These are phyloP conservation scores for Rhododendron vialii DNA, from an alignment of 148 eudicot species.

Conservation along the genomic window DNA sequence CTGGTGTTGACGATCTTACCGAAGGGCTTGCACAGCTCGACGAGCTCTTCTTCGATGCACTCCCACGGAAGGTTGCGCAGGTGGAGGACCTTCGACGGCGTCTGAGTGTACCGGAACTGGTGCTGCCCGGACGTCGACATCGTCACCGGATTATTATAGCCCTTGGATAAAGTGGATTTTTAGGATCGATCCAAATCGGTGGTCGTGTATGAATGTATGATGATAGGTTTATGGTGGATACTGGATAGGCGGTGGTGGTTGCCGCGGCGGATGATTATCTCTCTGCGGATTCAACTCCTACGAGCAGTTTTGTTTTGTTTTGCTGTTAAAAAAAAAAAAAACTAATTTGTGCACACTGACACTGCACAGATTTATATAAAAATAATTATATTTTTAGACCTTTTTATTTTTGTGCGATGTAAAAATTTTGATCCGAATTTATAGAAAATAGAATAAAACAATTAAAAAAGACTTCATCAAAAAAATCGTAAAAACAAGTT, in stretches of 20 bases:
- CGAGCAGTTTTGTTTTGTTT: background rate
- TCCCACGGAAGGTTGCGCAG: slow-evolving; percentile 82
- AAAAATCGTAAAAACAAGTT: no score
- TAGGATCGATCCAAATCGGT: background rate
- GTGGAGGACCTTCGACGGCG: slow-evolving; percentile 80
- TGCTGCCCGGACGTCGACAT: slow-evolving; percentile 42
- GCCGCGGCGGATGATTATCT: background rate
- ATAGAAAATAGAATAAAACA: no score
- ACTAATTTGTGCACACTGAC: no score
- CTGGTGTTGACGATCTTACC: slow-evolving; percentile 73
- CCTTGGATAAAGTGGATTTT: background rate
- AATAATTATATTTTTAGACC: no score
- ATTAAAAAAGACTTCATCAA: no score
- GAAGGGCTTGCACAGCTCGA: slow-evolving; percentile 65
- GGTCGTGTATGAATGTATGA: background rate
- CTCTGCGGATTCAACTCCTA: background rate
- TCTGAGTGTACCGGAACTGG: slow-evolving; percentile 71
- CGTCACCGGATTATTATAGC: background rate
- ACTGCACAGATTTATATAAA: no score
- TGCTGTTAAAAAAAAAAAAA: no score
- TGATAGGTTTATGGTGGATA: background rate
- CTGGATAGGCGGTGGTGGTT: background rate
- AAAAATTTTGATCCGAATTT: no score
- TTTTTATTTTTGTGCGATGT: no score
- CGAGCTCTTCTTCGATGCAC: slow-evolving; percentile 69